phyloP scores from a whole-genome alignment of 495 filamentous ascomycete species.

The Aspergillus egyptiacus region DNA sequence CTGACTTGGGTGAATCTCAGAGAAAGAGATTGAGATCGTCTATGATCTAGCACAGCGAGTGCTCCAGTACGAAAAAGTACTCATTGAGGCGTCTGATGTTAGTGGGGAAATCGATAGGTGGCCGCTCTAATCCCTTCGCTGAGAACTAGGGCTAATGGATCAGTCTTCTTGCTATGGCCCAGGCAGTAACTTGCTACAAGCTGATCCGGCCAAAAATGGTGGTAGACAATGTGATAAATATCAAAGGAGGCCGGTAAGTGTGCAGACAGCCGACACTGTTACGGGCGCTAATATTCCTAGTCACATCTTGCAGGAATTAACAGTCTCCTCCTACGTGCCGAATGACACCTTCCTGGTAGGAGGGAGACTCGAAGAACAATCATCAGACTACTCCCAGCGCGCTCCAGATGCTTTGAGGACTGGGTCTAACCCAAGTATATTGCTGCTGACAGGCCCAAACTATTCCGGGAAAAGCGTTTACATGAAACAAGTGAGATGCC shows the following conservation, averaged over 20 bases:
- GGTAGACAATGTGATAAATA: constrained; percentile 63
- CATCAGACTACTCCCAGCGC: not conserved
- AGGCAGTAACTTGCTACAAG: constrained; percentile 70
- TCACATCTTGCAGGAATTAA: constrained; percentile 84
- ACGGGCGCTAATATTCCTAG: constrained; percentile 31
- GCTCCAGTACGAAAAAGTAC: constrained; percentile 60
- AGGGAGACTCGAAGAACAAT: constrained; percentile 40
- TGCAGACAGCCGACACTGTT: not conserved
- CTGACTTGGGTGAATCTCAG: constrained; percentile 34
- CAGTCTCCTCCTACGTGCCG: constrained; percentile 77
- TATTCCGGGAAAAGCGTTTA: constrained; percentile 96
- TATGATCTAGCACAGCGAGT: constrained; percentile 70
- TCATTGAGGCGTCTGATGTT: constrained; percentile 63
- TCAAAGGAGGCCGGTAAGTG: constrained; percentile 68
- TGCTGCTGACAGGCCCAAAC: constrained; percentile 88
- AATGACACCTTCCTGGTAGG: constrained; percentile 71
- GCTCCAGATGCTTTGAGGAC: constrained; percentile 2
- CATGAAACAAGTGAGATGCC: constrained; percentile 66
- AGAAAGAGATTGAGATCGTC: constrained; percentile 86
- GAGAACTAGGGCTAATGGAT: not conserved
- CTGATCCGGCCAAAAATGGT: constrained; percentile 67
- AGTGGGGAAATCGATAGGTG: constrained; percentile 82
- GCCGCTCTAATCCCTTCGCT: not conserved
- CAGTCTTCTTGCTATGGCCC: constrained; percentile 75
- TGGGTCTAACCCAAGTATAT: constrained; percentile 55